Evolutionary conservation across 495 filamentous ascomycete species (phyloP), one percentile per base, ranked within the genome.

Genomic region (Annulohypoxylon maeteangense): DNA sequence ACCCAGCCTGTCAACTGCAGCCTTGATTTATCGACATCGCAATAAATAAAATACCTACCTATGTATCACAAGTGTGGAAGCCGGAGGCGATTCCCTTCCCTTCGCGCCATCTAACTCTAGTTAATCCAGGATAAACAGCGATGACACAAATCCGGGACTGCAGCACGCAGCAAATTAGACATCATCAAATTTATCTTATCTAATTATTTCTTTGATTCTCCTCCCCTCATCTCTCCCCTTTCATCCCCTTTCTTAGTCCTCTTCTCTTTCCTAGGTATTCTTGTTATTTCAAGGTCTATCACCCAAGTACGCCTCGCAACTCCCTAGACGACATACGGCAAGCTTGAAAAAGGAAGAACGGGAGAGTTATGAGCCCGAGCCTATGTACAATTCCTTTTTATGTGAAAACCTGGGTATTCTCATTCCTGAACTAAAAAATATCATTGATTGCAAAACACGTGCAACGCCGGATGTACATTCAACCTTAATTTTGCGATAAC

Each of bases 331-430:
- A 57, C 20, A 1, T 16, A 23, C n/a, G 27, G 54, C 32, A 25
- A 57, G 40, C 4, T 57, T 38, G 18, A 40, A 40, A 14, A 7
- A 7, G 8, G 20, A 18, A 57, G 32, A 38, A 18, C 14, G 40
- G 12, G 18, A 23, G 32, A 57, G 8, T 20, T 25, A 11, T 6
- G 20, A 40, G 11, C 18, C 16, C 38, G 50, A 36, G 51, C 31
- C 20, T 71, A 71, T 71, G 23, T 67, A 71, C 62, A 71, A 32
- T 40, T 59, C 44, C 56, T 50, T 22, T 45, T 58, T 67, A 20
- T 20, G 34, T 6, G 53, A 36, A 59, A 51, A 62, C 50, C 68
- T 38, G 68, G 68, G 68, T 71, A 71, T 71, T 57, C 68, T 47
- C 65, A 61, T 54, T 25, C 67, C 56, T 57, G 48, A 71, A 40